phyloP scores from a whole-genome alignment of 768 basidiomycete species.

The Suillus decipiens region DNA sequence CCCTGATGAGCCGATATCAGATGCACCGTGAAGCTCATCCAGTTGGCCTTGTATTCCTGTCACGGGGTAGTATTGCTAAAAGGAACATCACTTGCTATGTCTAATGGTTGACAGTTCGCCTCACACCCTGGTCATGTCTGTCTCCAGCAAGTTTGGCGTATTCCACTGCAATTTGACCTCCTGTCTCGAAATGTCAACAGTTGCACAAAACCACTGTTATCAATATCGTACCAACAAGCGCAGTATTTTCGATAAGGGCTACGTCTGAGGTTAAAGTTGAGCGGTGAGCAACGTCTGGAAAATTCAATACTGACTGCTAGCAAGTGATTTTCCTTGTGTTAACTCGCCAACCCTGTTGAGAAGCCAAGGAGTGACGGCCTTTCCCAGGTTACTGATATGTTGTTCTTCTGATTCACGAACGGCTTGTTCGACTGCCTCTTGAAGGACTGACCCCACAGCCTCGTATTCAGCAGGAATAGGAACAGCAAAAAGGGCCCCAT shows the following conservation, averaged over 20 bases:
- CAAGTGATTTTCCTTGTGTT: slow-evolving; percentile 72
- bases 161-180: slow-evolving; percentile 76
- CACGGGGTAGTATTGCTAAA: slow-evolving; percentile 10
- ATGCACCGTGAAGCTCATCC: not conserved
- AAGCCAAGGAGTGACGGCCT: slow-evolving; percentile 95
- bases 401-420: slow-evolving; percentile 80
- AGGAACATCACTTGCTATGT: slow-evolving; percentile 4
- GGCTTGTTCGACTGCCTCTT: slow-evolving; percentile 81
- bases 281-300: not conserved
- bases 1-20: not conserved
- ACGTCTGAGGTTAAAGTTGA: slow-evolving; percentile 54
- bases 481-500: slow-evolving; percentile 81
- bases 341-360: slow-evolving; percentile 80
- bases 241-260: slow-evolving; percentile 88
- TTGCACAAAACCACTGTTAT: not conserved
- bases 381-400: slow-evolving; percentile 78
- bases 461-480: slow-evolving; percentile 86
- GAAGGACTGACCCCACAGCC: slow-evolving; percentile 63
- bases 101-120: slow-evolving; percentile 9
- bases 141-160: slow-evolving; percentile 56
- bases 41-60: slow-evolving; percentile 6
- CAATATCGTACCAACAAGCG: slow-evolving; percentile 64
- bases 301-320: slow-evolving; percentile 55
- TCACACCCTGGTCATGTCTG: slow-evolving; percentile 21
- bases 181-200: slow-evolving; percentile 36